Evolutionary conservation across 2,329 filamentous ascomycete species (phyloP).

Genomic region (Microsporum canis): DNA sequence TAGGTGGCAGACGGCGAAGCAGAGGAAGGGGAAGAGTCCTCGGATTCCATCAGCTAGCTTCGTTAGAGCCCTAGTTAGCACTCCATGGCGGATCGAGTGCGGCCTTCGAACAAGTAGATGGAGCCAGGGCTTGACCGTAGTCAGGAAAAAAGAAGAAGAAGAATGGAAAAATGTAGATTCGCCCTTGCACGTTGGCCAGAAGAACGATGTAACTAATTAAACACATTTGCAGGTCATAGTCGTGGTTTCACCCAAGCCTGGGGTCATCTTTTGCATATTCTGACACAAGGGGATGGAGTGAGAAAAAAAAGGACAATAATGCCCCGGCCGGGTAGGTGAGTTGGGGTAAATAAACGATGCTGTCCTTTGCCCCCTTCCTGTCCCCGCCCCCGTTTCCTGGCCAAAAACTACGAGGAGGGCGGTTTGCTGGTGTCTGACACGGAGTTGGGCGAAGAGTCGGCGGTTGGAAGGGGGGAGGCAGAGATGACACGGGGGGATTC

Average conservation of each 20-base stretch:
- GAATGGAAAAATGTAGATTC: too few species aligned
- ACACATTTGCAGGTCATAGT: not conserved
- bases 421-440: conserved; percentile 3
- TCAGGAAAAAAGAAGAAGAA: too few species aligned
- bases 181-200: not conserved
- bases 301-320: not conserved
- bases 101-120: too few species aligned
- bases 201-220: not conserved
- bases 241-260: not conserved
- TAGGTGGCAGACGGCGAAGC: not conserved
- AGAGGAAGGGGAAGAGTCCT: not conserved
- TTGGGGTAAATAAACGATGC: too few species aligned
- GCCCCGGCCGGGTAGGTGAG: not conserved
- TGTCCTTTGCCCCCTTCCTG: too few species aligned
- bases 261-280: too few species aligned
- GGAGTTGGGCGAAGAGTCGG: conserved; percentile 21
- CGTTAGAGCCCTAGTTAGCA: too few species aligned
- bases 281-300: not conserved
- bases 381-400: not conserved
- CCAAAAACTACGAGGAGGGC: not conserved
- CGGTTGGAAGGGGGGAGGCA: conserved; percentile 29
- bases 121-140: too few species aligned
- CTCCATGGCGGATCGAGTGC: too few species aligned
- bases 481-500: conserved; percentile 18
- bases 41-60: too few species aligned